A percentile compares a stretch with the other conserved stretches of the same genome.
phyloP scores from a whole-genome alignment of 2,329 filamentous ascomycete species.

The Colletotrichum filicis region DNA sequence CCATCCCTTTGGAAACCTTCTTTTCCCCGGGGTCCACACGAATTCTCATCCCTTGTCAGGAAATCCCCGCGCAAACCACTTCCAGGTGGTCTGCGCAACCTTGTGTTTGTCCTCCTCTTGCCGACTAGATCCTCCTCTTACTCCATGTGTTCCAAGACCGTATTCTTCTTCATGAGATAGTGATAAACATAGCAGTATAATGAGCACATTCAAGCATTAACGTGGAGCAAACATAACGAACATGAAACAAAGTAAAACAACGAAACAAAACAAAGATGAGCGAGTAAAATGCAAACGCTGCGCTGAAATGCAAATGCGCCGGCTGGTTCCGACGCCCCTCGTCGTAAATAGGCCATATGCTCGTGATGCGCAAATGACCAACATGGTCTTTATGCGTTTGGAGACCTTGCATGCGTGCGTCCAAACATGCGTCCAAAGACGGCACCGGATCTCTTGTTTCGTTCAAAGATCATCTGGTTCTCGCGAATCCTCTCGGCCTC shows the following conservation, averaged over 20 bases:
- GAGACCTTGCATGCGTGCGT: neutral
- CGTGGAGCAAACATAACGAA: neutral
- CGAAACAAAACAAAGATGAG: slow-evolving; percentile 12
- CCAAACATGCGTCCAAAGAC: slow-evolving; percentile 38
- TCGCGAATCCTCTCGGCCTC: slow-evolving; percentile 28
- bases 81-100: neutral
- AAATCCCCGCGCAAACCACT: neutral
- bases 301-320: neutral
- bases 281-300: neutral
- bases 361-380: neutral
- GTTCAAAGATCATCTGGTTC: slow-evolving; percentile 19
- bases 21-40: neutral
- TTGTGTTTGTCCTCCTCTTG: neutral
- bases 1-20: neutral
- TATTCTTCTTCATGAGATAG: slow-evolving; percentile 2
- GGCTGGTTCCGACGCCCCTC: neutral
- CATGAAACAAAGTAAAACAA: slow-evolving; percentile 7
- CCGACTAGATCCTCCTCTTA: neutral
- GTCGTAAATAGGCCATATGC: neutral
- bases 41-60: neutral
- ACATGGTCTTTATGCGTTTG: neutral
- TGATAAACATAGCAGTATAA: neutral
- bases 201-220: neutral
- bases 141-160: neutral
- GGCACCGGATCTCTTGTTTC: slow-evolving; percentile 30